Evolutionary conservation across 768 basidiomycete species (phyloP).

Genomic region (Sistotremastrum suecicum): DNA sequence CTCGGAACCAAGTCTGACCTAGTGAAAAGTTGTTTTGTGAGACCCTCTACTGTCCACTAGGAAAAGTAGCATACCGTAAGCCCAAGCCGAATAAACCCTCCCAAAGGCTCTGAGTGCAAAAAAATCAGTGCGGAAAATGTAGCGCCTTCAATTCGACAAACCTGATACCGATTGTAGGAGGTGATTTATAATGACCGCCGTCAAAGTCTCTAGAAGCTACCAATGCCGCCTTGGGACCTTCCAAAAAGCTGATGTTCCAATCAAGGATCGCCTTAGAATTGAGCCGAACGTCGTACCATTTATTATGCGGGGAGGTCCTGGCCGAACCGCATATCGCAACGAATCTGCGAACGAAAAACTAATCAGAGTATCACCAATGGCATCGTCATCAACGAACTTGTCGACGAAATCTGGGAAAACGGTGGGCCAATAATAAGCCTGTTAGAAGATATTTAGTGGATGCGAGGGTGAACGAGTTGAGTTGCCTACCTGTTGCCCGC

Average conservation of each 20-base stretch:
- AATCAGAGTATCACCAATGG: not conserved
- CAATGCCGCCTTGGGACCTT: conserved; percentile 44
- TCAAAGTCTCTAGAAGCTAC: conserved; percentile 40
- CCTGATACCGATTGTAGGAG: conserved; percentile 30
- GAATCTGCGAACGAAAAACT: conserved; percentile 22
- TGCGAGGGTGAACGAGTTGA: not conserved
- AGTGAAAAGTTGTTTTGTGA: conserved; percentile 7
- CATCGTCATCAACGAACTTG: conserved; percentile 16
- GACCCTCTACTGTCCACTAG: conserved; percentile 2
- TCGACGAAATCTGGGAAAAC: conserved; percentile 41
- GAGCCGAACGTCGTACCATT: conserved; percentile 24
- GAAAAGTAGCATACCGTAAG: conserved; percentile 22
- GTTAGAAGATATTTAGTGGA: not conserved
- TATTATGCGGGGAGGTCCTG: conserved; percentile 39
- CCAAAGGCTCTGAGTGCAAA: conserved; percentile 28
- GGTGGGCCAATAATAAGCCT: conserved; percentile 46
- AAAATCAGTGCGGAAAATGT: too few relatives aligned
- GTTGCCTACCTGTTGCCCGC: conserved; percentile 31
- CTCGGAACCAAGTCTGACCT: conserved; percentile 28
- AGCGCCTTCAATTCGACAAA: too few relatives aligned
- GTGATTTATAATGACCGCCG: conserved; percentile 33
- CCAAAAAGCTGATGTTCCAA: conserved; percentile 30
- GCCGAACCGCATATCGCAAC: conserved; percentile 39
- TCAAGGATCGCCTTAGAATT: not conserved
- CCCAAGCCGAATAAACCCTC: conserved; percentile 43